Conservation (phyloP, 2,329 filamentous ascomycete species). For the Beauveria medogensis region DNA sequence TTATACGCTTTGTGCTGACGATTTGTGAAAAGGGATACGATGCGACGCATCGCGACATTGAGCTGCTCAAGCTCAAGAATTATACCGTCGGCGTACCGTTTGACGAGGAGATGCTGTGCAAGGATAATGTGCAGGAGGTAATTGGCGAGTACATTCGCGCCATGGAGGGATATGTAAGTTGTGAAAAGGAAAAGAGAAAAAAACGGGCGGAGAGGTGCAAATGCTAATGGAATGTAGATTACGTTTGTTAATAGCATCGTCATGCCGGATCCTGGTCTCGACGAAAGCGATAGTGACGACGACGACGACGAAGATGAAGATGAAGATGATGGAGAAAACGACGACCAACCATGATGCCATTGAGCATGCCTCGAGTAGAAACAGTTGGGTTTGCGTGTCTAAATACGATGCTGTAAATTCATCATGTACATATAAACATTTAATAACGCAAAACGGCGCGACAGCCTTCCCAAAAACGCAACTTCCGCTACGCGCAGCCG, state of each 20-base stretch:
- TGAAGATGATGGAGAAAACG: slow-evolving; percentile 10
- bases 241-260: slow-evolving; percentile 65
- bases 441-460: not conserved
- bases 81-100: slow-evolving; percentile 66
- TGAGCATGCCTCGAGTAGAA: too few relatives aligned
- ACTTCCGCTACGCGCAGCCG: slow-evolving; percentile 16
- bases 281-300: slow-evolving; percentile 30
- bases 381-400: not conserved
- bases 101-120: slow-evolving; percentile 55
- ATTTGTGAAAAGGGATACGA: slow-evolving; percentile 54
- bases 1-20: not conserved
- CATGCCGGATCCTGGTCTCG: slow-evolving; percentile 56
- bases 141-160: slow-evolving; percentile 56
- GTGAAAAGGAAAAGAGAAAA: not conserved
- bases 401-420: not conserved
- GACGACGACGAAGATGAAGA: slow-evolving; percentile 15
- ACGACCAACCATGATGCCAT: not conserved
- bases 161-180: slow-evolving; percentile 72
- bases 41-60: slow-evolving; percentile 68
- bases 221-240: slow-evolving; percentile 37
- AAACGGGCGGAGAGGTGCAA: not conserved
- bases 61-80: slow-evolving; percentile 69
- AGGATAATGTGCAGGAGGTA: slow-evolving; percentile 53
- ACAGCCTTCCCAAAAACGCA: too few relatives aligned
- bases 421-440: not conserved